Conservation (phyloP, 2,329 filamentous ascomycete genomes). For the Diaporthe capsici region DNA sequence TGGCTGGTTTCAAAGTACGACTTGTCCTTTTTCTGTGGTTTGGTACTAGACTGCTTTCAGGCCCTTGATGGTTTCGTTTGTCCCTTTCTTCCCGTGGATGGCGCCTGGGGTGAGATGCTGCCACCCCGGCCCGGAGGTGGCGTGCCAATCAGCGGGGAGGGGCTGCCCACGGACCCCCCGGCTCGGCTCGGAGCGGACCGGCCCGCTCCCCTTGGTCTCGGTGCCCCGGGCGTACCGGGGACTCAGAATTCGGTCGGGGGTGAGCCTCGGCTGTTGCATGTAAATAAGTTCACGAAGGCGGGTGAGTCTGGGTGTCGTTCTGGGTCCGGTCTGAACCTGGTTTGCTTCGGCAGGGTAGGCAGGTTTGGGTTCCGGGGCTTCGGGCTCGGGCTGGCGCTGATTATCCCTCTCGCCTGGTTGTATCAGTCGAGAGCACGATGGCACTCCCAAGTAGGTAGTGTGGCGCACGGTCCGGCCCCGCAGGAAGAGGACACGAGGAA, state of each 20-base stretch:
- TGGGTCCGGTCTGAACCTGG: neutral
- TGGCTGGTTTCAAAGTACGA: neutral
- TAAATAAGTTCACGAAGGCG: neutral
- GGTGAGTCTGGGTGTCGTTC: neutral
- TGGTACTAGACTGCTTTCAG: conserved; percentile 19
- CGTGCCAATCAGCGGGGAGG: conserved; percentile 4
- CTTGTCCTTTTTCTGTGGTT: neutral
- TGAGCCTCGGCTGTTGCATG: neutral
- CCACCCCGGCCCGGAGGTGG: neutral
- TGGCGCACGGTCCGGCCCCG: neutral
- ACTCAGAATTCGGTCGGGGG: neutral
- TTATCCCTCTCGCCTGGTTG: no score
- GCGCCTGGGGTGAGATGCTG: conserved; percentile 8
- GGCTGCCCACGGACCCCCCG: neutral
- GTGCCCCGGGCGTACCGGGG: neutral
- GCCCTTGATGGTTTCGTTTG: conserved; percentile 10
- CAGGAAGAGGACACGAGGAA: no score
- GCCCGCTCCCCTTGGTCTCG: conserved; percentile 5
- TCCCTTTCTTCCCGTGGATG: neutral
- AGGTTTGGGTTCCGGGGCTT: neutral
- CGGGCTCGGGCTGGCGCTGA: neutral
- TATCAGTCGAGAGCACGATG: neutral
- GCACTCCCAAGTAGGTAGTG: no score
- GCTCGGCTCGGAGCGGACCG: conserved; percentile 28
- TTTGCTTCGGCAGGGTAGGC: neutral